These are phyloP conservation scores for Moricandia moricandioides DNA, from an alignment of 345 rosid genomes.

Conservation along the genomic window DNA sequence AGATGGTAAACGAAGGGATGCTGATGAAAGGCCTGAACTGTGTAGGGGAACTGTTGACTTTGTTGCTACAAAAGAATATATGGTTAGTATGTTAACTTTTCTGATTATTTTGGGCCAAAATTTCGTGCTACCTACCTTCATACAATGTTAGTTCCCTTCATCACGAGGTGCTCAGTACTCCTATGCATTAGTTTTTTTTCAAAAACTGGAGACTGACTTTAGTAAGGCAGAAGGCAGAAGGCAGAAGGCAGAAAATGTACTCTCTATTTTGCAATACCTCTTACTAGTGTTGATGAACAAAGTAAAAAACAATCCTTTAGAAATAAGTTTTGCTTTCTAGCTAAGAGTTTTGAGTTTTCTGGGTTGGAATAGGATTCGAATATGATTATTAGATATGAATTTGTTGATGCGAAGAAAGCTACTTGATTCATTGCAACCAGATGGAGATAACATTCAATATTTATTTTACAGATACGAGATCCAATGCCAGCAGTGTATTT, in stretches of 20 bases:
- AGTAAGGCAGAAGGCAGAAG: not conserved
- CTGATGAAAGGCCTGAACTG: constrained; percentile 93
- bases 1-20: constrained; percentile 92
- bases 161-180: not conserved
- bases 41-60: constrained; percentile 94
- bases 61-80: constrained; percentile 88
- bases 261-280: not conserved
- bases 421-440: constrained; percentile 16
- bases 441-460: constrained; percentile 17
- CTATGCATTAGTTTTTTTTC: not conserved
- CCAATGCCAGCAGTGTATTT: constrained; percentile 97
- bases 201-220: not conserved
- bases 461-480: constrained; percentile 73
- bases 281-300: not conserved
- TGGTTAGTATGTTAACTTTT: constrained; percentile 70
- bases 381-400: not conserved
- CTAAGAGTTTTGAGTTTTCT: not conserved
- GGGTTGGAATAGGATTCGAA: not conserved
- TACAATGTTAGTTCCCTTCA: not conserved
- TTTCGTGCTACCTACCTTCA: not conserved
- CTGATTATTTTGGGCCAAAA: constrained; percentile 9
- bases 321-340: not conserved
- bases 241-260: not conserved
- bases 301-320: not conserved
- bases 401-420: not conserved